These are phyloP conservation scores for Angophora floribunda DNA, from an alignment of 345 rosid species.

Conservation along the genomic window DNA sequence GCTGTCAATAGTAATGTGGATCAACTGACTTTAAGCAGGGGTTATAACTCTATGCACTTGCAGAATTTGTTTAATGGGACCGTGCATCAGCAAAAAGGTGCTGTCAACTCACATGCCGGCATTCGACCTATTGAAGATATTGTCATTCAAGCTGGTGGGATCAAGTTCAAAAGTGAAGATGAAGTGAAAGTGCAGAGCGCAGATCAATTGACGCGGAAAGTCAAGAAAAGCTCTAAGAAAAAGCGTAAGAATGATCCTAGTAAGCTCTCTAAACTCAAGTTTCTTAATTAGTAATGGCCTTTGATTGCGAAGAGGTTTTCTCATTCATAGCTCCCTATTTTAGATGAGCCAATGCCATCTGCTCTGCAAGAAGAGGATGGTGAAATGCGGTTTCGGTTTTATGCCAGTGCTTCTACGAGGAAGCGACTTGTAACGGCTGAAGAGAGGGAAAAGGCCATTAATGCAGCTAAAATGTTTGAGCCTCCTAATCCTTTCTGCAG, in stretches of 20 bases:
- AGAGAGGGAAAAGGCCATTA: slow-evolving; percentile 20
- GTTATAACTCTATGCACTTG: not conserved
- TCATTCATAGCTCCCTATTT: not conserved
- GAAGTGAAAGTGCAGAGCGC: not conserved
- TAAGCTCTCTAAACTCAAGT: slow-evolving; percentile 1
- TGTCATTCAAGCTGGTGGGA: not conserved
- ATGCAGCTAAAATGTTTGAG: slow-evolving; percentile 16
- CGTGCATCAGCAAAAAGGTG: not conserved
- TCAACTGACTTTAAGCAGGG: slow-evolving; percentile 3
- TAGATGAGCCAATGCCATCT: not conserved
- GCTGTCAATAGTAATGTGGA: not conserved
- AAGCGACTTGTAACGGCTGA: slow-evolving; percentile 8
- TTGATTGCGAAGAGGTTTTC: not conserved
- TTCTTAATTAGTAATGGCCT: not conserved
- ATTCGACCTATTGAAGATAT: not conserved
- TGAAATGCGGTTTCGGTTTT: slow-evolving; percentile 6
- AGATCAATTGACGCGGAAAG: not conserved
- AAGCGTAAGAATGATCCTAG: slow-evolving; percentile 6
- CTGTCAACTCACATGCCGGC: not conserved
- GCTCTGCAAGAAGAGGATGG: not conserved
- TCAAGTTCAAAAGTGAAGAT: slow-evolving; percentile 3
- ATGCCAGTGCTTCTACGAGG: slow-evolving; percentile 13
- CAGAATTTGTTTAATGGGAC: slow-evolving; percentile 5
- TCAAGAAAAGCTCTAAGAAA: slow-evolving; percentile 2
- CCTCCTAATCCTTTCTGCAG: slow-evolving; percentile 28